phyloP scores from a whole-genome alignment of 1,139 yeast genomes.

The Arxiozyma heterogenica region DNA sequence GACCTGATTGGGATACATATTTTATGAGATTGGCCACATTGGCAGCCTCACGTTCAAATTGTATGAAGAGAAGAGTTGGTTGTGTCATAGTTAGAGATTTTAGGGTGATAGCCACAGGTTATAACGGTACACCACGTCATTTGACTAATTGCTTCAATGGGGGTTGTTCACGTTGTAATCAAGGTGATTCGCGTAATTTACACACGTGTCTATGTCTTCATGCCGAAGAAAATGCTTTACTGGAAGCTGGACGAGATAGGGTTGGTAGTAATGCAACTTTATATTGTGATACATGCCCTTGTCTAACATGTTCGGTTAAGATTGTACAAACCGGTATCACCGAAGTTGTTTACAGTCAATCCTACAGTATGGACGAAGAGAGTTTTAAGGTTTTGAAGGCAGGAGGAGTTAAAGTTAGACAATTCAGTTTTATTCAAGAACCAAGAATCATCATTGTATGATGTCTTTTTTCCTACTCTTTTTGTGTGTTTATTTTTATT shows the following conservation, averaged over 20 bases:
- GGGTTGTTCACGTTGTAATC: slow-evolving; percentile 83
- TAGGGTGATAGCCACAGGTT: slow-evolving; percentile 90
- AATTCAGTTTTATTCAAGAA: slow-evolving; percentile 38
- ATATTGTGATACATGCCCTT: slow-evolving; percentile 96
- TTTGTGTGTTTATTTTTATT: too few species aligned
- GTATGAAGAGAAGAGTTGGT: slow-evolving; percentile 96
- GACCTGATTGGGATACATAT: slow-evolving; percentile 95
- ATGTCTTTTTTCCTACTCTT: neutral
- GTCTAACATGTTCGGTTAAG: slow-evolving; percentile 89
- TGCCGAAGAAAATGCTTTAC: slow-evolving; percentile 92
- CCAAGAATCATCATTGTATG: slow-evolving; percentile 21
- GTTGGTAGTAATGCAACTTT: slow-evolving; percentile 54
- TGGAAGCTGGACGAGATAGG: slow-evolving; percentile 90
- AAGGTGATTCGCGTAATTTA: slow-evolving; percentile 56
- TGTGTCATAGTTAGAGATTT: slow-evolving; percentile 84
- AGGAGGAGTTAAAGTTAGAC: slow-evolving; percentile 69
- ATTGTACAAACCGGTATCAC: slow-evolving; percentile 86
- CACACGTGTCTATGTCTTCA: slow-evolving; percentile 87
- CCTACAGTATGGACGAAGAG: slow-evolving; percentile 80
- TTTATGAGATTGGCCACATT: slow-evolving; percentile 88
- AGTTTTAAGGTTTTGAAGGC: slow-evolving; percentile 62
- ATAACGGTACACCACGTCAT: slow-evolving; percentile 93
- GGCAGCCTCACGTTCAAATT: slow-evolving; percentile 86
- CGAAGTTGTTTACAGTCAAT: slow-evolving; percentile 90
- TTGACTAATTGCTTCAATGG: slow-evolving; percentile 86